These are phyloP conservation scores for Ogataea wickerhamii DNA, from an alignment of 805 yeast species.

Conservation along the genomic window DNA sequence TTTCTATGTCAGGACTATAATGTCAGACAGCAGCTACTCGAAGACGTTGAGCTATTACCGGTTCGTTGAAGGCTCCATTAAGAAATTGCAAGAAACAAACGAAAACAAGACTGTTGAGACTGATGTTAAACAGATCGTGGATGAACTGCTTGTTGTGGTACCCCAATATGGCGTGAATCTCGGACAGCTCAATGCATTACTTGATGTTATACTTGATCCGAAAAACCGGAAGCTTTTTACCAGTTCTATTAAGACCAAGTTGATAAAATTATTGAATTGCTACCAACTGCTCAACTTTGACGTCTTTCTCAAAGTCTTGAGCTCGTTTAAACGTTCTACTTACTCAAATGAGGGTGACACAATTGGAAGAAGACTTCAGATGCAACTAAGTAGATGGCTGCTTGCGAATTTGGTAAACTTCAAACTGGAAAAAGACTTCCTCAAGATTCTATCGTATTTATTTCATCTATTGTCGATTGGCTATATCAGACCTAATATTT, in stretches of 20 bases:
- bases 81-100: slow-evolving; percentile 1
- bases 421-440: slow-evolving; percentile 16
- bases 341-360: slow-evolving; percentile 20
- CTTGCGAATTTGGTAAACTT: slow-evolving; percentile 22
- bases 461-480: slow-evolving; percentile 28
- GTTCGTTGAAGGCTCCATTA: slow-evolving; percentile 10
- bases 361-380: slow-evolving; percentile 19
- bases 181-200: slow-evolving; percentile 15
- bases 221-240: slow-evolving; percentile 13
- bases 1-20: no score
- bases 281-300: slow-evolving; percentile 24
- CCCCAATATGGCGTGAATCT: slow-evolving; percentile 24
- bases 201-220: slow-evolving; percentile 20
- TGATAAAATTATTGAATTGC: slow-evolving; percentile 16
- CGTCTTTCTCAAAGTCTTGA: slow-evolving; percentile 19
- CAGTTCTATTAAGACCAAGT: slow-evolving; percentile 12
- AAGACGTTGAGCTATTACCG: slow-evolving; percentile 10
- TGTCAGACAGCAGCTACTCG: slow-evolving; percentile 1
- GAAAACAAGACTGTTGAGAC: background rate
- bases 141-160: slow-evolving; percentile 20
- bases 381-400: slow-evolving; percentile 19
- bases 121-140: slow-evolving; percentile 9
- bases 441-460: slow-evolving; percentile 21
- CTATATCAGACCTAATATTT: slow-evolving; percentile 22
- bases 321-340: slow-evolving; percentile 20